Conservation (phyloP, 495 filamentous ascomycete species). For the Trichodelitschia bisporula region DNA sequence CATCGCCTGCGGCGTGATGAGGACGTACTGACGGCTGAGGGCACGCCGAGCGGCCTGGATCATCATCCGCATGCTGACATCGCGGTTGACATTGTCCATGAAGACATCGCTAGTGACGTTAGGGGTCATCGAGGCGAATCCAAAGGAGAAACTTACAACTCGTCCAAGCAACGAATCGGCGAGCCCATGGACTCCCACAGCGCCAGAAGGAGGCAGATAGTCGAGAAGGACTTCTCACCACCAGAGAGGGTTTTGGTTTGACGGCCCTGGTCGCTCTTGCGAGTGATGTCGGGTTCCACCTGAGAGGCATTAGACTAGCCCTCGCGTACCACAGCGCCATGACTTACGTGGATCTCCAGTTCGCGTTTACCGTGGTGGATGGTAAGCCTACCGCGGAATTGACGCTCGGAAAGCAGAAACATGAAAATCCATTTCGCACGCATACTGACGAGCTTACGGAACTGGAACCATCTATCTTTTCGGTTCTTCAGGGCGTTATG, state of each 20-base stretch:
- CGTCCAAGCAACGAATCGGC: constrained; percentile 81
- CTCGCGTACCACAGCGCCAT: constrained; percentile 1
- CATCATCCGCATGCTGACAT: constrained; percentile 90
- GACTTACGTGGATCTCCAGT: constrained; percentile 46
- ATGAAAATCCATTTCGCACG: constrained; percentile 67
- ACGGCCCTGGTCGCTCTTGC: constrained; percentile 35
- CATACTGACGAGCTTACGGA: constrained; percentile 59
- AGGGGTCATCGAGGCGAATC: not conserved
- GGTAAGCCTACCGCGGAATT: constrained; percentile 59
- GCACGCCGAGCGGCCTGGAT: constrained; percentile 62
- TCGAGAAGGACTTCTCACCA: constrained; percentile 93
- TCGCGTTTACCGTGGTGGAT: constrained; percentile 49
- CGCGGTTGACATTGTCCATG: constrained; percentile 93
- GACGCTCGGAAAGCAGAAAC: constrained; percentile 66
- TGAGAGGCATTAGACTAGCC: constrained; percentile 8
- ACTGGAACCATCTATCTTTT: constrained; percentile 49
- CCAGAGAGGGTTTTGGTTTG: constrained; percentile 81
- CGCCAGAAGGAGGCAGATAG: constrained; percentile 72
- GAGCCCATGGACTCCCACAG: constrained; percentile 98
- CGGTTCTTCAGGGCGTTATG: constrained; percentile 50
- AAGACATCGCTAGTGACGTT: constrained; percentile 50
- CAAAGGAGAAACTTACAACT: constrained; percentile 36
- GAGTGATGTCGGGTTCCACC: constrained; percentile 59
- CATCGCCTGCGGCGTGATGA: constrained; percentile 88
- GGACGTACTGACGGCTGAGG: constrained; percentile 76